Evolutionary conservation across 371 early-diverging fungal species (phyloP), one percentile per base, ranked within the genome.

Genomic region (Actinomucor elegans): DNA sequence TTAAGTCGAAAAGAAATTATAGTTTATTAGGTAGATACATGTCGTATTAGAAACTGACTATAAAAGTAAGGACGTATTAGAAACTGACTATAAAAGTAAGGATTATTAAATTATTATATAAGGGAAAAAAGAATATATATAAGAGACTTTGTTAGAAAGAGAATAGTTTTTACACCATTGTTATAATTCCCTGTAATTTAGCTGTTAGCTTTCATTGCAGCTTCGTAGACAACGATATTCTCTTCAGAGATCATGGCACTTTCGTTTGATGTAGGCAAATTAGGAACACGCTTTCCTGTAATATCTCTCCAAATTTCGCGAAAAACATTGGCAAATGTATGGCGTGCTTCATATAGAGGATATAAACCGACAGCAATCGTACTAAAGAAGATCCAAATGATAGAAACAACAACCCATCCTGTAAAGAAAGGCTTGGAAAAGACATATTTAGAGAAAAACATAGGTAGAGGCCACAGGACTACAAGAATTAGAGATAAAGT

Each of bases 381-480:
- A 24, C 83, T 74, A 28, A 73, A 60, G 41, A 86, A 72, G 8
- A 78, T 73, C 88, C 88, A 88, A 26, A 80, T 66, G 33, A 88
- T 76, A 27, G 80, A 75, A 2, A 88, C 70, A 1, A 78, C 57
- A 4, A 87, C 80, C 88, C 88, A 87, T 0, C 85, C 85, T 0
- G 81, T 83, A 53, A 87, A 87, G 71, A 87, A 88, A 0, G 68
- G 56, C 24, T 67, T 69, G 6, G 78, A 65, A 56, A 87, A 88
- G 10, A 88, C 81, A 46, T 88, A 87, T 8, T 68, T 66, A 0
- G 83, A 78, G 10, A 71, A 66, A 64, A 81, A 85, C 84, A 87
- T 79, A 7, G 88, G 87, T 43, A 88, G 43, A 0, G 88, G 88
- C 88, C 88, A 87, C 11, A 87, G 40, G 1, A 88, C 37, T 52